Base-by-base conservation (phyloP, 371 early-diverging fungal species). In the Cokeromyces recurvatus region DNA sequence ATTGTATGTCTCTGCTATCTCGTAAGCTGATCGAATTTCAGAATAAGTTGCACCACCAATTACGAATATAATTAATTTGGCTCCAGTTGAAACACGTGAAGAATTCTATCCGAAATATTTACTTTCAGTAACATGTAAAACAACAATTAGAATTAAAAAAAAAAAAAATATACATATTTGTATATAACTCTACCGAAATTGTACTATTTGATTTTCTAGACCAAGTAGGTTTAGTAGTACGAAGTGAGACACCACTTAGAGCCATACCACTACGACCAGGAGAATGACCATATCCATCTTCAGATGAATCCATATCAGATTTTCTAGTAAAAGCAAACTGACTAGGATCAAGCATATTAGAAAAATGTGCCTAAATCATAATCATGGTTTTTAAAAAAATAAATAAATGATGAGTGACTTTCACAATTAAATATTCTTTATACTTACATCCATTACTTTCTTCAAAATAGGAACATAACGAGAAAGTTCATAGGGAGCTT, bases 31-130 rank as follows among this genome's bases (percentile, higher is more conserved):
- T 10, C 97, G 82, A 31, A 96, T 84, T 66, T 98, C 99, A 1
- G 93, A 89, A 46, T 89, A 88, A 4, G 97, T 90, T 11, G 91
- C 61, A 5, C 97, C 98, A 12, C 99, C 98, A 20, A 93, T 79
- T 19, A 94, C 78, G 66, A 95, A 98, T 3, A 97, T 68, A 40
- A 74, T 66, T 24, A 74, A 44, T 46, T 64, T 74, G 2, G 74
- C 68, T 8, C 66, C 66, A 16, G 44, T 45, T 0, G 66, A 38
- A 24, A 51, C 12, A 21, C 66, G 52, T 19, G 44, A 20, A 2
- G 53, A 43, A 5, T 62, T 62, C 56, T 59, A 36, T 32, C 14
- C 25, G 22, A 32, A 32, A 31, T 38, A 19, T 16, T 23, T 6
- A 23, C 3, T 39, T 7, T 7, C 29, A 11, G 29, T n/a, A n/a